Evolutionary conservation across 257 asterid species (phyloP).

Genomic region (Paraleonurus japonicus): DNA sequence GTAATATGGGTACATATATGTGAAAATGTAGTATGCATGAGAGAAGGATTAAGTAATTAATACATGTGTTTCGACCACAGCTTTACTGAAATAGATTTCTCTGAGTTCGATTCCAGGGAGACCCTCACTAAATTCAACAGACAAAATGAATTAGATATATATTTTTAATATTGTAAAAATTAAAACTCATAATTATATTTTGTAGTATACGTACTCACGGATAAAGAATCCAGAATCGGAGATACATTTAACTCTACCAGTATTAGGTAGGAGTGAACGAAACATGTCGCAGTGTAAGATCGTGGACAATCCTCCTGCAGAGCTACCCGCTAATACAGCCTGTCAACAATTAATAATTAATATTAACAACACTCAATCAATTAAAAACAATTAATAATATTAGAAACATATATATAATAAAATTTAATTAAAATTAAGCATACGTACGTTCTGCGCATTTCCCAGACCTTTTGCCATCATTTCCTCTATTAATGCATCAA

Average conservation of each 20-base stretch:
- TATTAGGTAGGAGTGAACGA: constrained; percentile 22
- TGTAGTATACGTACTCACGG: constrained; percentile 25
- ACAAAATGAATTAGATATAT: not conserved
- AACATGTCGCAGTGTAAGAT: constrained; percentile 42
- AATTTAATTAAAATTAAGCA: not conserved
- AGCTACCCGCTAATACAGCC: constrained; percentile 39
- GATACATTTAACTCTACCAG: constrained; percentile 31
- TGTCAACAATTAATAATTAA: not conserved
- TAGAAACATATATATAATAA: not conserved
- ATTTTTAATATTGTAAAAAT: not conserved
- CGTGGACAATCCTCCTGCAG: constrained; percentile 45
- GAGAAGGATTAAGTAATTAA: not conserved
- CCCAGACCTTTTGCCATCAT: not conserved
- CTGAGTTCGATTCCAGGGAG: not conserved
- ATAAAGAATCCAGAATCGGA: constrained; percentile 48
- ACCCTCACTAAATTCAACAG: not conserved
- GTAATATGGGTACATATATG: no score
- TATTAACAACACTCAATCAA: not conserved
- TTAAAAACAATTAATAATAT: not conserved
- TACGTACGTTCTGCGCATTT: not conserved
- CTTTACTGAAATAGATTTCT: not conserved
- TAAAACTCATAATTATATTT: not conserved
- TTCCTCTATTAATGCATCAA: not conserved
- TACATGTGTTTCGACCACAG: not conserved
- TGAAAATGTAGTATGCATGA: not conserved